A percentile compares a stretch with the other conserved stretches of the same genome.
Evolutionary conservation across 148 eudicot species (phyloP).

Genomic region (Persicaria maculosa): DNA sequence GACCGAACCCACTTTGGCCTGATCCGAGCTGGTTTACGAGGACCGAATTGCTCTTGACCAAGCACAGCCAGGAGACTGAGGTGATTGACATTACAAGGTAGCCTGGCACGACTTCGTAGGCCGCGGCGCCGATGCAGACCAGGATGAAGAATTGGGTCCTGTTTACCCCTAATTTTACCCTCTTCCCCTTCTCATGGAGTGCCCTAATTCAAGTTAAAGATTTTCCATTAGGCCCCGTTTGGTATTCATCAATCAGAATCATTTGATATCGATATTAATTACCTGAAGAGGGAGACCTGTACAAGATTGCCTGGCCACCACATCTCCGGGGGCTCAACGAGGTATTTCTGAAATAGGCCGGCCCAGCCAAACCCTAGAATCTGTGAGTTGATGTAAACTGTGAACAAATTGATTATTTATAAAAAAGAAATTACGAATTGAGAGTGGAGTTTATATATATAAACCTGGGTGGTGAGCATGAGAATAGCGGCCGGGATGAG

Average conservation of each 20-base stretch:
- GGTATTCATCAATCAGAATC: no score
- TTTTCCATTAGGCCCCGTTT: no score
- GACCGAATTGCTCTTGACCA: slow-evolving; percentile 57
- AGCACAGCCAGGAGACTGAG: slow-evolving; percentile 78
- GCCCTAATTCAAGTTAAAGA: slow-evolving; percentile 33
- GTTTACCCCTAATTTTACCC: slow-evolving; percentile 47
- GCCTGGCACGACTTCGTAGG: slow-evolving; percentile 59
- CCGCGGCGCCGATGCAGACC: slow-evolving; percentile 48
- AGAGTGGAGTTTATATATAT: no score
- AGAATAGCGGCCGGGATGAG: slow-evolving; percentile 61
- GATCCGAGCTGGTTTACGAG: slow-evolving; percentile 76
- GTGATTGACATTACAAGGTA: slow-evolving; percentile 54
- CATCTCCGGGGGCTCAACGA: slow-evolving; percentile 80
- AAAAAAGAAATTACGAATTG: no score
- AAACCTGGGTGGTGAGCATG: slow-evolving; percentile 79
- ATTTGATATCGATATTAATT: neutral
- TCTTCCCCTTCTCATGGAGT: slow-evolving; percentile 64
- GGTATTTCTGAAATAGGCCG: slow-evolving; percentile 57
- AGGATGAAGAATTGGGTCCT: slow-evolving; percentile 74
- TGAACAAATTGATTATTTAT: no score
- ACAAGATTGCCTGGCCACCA: slow-evolving; percentile 84
- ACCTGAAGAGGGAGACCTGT: slow-evolving; percentile 62
- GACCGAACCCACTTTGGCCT: slow-evolving; percentile 63
- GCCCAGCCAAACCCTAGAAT: slow-evolving; percentile 86
- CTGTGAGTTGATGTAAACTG: slow-evolving; percentile 16